These are phyloP conservation scores for Nyssa sinensis DNA, from an alignment of 148 eudicot species.

Conservation along the genomic window DNA sequence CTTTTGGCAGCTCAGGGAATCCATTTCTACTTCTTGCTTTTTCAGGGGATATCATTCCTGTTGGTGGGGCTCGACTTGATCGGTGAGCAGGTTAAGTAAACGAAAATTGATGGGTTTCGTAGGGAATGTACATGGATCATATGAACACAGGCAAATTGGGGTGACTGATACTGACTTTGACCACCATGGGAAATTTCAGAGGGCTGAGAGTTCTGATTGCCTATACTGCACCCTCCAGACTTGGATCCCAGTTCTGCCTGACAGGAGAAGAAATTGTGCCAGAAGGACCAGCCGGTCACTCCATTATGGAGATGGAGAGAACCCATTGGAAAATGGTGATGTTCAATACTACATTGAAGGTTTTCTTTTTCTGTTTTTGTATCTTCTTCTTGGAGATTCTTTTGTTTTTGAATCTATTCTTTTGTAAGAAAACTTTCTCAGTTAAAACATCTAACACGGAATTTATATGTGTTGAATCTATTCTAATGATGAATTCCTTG, in stretches of 20 bases:
- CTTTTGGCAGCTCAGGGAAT: slow-evolving; percentile 94
- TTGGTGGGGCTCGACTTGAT: slow-evolving; percentile 92
- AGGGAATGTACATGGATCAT: slow-evolving; percentile 27
- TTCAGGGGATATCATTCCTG: slow-evolving; percentile 87
- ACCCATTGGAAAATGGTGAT: slow-evolving; percentile 15
- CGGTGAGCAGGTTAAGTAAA: slow-evolving; percentile 80
- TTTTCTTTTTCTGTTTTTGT: background rate
- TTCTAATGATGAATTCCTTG: too few relatives aligned
- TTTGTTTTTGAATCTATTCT: slow-evolving; percentile 42
- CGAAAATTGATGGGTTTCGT: slow-evolving; percentile 14
- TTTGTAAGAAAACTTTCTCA: slow-evolving; percentile 45
- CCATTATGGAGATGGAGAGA: slow-evolving; percentile 2
- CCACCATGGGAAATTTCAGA: background rate
- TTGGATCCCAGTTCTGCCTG: background rate
- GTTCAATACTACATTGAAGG: slow-evolving; percentile 11
- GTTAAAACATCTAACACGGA: slow-evolving; percentile 14
- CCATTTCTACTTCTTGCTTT: slow-evolving; percentile 95
- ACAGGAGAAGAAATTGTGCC: background rate
- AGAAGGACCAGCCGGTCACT: background rate
- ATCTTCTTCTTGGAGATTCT: slow-evolving; percentile 27
- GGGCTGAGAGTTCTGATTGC: slow-evolving; percentile 19
- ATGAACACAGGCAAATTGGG: slow-evolving; percentile 8
- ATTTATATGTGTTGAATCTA: background rate
- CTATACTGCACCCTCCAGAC: slow-evolving; percentile 26
- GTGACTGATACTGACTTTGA: background rate